Percentiles rank a stretch among this genome's conserved stretches.
Conservation (phyloP, 2,329 filamentous ascomycete species). For the Didymella exigua region DNA sequence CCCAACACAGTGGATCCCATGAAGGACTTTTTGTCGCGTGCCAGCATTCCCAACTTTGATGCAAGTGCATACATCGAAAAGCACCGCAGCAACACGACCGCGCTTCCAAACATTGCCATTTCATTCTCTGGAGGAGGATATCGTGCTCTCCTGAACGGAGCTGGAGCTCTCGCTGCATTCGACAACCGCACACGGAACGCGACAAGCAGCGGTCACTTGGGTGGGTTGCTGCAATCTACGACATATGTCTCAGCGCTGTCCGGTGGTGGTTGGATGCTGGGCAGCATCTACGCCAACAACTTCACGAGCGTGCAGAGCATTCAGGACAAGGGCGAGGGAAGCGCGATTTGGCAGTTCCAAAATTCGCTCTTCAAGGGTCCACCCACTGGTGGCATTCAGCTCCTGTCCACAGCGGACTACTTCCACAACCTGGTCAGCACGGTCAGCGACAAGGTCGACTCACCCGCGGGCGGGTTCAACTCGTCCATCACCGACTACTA, state of each 20-base stretch:
- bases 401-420: slow-evolving; percentile 65
- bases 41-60: slow-evolving; percentile 80
- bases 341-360: slow-evolving; percentile 66
- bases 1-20: slow-evolving; percentile 77
- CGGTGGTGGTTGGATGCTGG: slow-evolving; percentile 83
- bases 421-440: slow-evolving; percentile 64
- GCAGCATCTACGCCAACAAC: slow-evolving; percentile 79
- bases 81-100: slow-evolving; percentile 60
- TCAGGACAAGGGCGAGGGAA: slow-evolving; percentile 52
- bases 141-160: slow-evolving; percentile 82
- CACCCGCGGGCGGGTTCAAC: slow-evolving; percentile 63
- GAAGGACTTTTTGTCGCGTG: slow-evolving; percentile 70
- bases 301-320: slow-evolving; percentile 71
- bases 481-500: slow-evolving; percentile 86
- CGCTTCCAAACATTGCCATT: slow-evolving; percentile 72
- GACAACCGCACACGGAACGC: slow-evolving; percentile 72
- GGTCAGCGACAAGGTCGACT: slow-evolving; percentile 66
- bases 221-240: slow-evolving; percentile 78
- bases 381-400: slow-evolving; percentile 54
- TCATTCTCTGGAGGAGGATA: slow-evolving; percentile 86
- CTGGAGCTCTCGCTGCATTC: slow-evolving; percentile 78
- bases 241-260: slow-evolving; percentile 84
- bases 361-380: slow-evolving; percentile 68
- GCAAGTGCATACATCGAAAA: slow-evolving; percentile 72
- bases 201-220: slow-evolving; percentile 69